phyloP scores from a whole-genome alignment of 768 basidiomycete genomes.

The Boletus sp. region DNA sequence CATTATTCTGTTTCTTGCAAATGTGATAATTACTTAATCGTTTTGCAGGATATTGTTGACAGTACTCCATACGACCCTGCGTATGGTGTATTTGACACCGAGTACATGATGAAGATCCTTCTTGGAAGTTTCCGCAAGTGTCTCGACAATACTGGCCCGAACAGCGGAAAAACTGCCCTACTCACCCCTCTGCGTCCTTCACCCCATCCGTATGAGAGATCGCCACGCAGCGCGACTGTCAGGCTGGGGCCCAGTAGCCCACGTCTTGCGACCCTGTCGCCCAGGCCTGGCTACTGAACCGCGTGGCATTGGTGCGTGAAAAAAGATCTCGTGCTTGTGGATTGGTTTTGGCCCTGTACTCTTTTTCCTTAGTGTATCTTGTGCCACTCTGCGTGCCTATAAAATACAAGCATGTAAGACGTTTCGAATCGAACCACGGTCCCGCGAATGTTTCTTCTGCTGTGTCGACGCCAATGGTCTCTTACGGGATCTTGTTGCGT shows the following conservation, averaged over 20 bases:
- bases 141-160: slow-evolving; percentile 12
- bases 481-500: too few species aligned
- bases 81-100: slow-evolving; percentile 33
- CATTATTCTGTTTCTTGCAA: background rate
- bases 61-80: slow-evolving; percentile 42
- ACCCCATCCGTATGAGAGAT: too few species aligned
- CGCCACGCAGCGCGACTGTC: too few species aligned
- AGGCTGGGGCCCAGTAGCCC: slow-evolving; percentile 10
- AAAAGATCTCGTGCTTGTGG: background rate
- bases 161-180: too few species aligned
- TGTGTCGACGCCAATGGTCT: too few species aligned
- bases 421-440: too few species aligned
- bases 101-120: slow-evolving; percentile 36
- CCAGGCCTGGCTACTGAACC: slow-evolving; percentile 10
- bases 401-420: too few species aligned
- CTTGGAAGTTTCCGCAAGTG: slow-evolving; percentile 25
- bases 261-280: slow-evolving; percentile 11
- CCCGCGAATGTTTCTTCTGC: background rate
- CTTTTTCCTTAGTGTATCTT: too few species aligned
- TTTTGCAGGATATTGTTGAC: slow-evolving; percentile 45
- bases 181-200: too few species aligned
- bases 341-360: too few species aligned
- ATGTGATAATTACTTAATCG: background rate
- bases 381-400: too few species aligned
- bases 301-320: background rate